These are phyloP conservation scores for Microbotryomycetes sp. DNA, from an alignment of 1,284 basidiomycete genomes.

Conservation along the genomic window DNA sequence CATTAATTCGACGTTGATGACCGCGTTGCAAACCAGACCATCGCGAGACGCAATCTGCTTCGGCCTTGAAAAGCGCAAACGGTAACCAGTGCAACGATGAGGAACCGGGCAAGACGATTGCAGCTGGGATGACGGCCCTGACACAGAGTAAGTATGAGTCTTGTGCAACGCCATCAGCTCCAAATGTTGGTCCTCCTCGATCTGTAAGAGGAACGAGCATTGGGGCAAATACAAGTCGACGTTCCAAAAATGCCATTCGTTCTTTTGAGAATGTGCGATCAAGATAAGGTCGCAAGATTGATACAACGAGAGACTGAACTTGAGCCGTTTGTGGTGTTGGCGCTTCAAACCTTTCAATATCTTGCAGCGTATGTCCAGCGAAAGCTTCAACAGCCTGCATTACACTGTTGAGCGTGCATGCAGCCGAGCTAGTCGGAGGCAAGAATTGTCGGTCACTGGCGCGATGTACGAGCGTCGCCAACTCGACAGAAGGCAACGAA, in stretches of 20 bases:
- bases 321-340: constrained; percentile 35
- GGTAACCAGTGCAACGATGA: constrained; percentile 42
- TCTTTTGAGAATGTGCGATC: constrained; percentile 11
- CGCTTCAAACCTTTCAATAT: constrained; percentile 10
- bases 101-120: constrained; percentile 43
- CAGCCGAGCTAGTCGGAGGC: not conserved
- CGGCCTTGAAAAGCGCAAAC: constrained; percentile 46
- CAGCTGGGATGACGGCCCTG: constrained; percentile 45
- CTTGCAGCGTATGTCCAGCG: constrained; percentile 15
- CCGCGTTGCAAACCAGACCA: not conserved
- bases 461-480: constrained; percentile 38
- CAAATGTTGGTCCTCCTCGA: constrained; percentile 29
- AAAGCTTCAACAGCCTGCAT: constrained; percentile 4
- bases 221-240: constrained; percentile 20
- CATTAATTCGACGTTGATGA: not conserved
- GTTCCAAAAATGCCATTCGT: constrained; percentile 11
- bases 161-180: constrained; percentile 8
- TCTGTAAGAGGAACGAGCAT: constrained; percentile 28
- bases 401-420: constrained; percentile 12
- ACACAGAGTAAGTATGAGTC: constrained; percentile 46
- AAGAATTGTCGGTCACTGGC: not conserved
- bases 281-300: constrained; percentile 17
- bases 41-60: constrained; percentile 43
- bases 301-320: constrained; percentile 9
- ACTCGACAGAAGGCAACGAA: constrained; percentile 45